Evolutionary conservation across 139 green algal species (phyloP).

Genomic region (Closterium sp.): DNA sequence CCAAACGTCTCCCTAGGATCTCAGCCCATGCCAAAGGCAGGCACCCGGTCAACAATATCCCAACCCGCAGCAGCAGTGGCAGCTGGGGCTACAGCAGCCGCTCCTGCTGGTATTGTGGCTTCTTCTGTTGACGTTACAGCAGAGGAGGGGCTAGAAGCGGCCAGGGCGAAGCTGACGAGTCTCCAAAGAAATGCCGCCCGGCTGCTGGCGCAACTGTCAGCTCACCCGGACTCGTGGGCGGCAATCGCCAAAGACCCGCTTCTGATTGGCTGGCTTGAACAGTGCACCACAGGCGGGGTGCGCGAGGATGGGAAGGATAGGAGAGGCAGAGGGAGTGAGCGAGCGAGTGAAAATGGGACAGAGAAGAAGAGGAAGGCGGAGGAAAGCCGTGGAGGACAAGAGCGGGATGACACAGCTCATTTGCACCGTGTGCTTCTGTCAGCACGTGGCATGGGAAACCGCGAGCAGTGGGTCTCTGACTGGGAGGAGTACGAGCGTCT

Average conservation of each 20-base stretch:
- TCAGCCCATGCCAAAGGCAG: background rate
- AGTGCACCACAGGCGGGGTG: background rate
- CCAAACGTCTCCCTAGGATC: background rate
- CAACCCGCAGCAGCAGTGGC: background rate
- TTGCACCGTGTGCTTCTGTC: too few species aligned
- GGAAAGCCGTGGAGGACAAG: background rate
- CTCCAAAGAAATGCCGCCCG: constrained; percentile 17
- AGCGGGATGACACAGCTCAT: too few species aligned
- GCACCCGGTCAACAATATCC: background rate
- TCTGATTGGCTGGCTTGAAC: constrained; percentile 14
- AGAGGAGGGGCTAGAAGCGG: background rate
- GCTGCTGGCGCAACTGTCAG: constrained; percentile 17
- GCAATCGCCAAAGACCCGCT: constrained; percentile 2
- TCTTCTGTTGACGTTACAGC: background rate
- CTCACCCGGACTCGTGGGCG: constrained; percentile 3
- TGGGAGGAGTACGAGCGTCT: background rate
- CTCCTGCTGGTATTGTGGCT: background rate
- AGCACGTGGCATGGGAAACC: too few species aligned
- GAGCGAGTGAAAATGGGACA: too few species aligned
- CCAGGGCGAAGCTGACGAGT: background rate
- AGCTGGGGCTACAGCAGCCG: background rate
- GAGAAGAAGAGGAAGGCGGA: background rate
- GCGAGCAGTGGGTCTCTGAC: too few species aligned
- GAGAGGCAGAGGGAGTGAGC: background rate
- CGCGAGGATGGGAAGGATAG: background rate